phyloP scores from a whole-genome alignment of 1,284 basidiomycete genomes.

The Cutaneotrichosporon spelunceum region DNA sequence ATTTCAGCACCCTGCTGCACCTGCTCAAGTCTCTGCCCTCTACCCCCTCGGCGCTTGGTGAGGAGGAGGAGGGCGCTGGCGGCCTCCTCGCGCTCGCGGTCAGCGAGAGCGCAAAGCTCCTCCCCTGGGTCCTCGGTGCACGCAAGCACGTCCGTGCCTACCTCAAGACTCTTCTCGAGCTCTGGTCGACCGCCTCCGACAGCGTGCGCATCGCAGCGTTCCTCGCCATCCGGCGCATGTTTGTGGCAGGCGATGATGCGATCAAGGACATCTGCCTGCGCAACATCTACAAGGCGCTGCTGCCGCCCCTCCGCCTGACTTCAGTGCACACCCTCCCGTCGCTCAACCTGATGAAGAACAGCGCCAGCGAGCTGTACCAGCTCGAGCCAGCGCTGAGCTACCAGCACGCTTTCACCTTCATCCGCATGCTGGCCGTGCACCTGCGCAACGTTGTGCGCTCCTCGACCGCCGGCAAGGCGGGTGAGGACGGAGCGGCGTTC shows the following conservation, averaged over 20 bases:
- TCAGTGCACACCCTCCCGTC: constrained; percentile 83
- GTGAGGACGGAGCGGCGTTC: constrained; percentile 68
- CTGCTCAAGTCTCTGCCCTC: constrained; percentile 72
- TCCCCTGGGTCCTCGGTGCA: constrained; percentile 79
- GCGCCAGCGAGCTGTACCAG: constrained; percentile 86
- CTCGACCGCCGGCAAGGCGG: constrained; percentile 33
- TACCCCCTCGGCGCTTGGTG: constrained; percentile 44
- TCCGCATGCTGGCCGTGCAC: constrained; percentile 92
- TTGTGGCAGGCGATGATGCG: constrained; percentile 72
- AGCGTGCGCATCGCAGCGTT: constrained; percentile 82
- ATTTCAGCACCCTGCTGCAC: constrained; percentile 79
- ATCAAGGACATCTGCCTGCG: constrained; percentile 83
- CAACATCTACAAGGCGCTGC: constrained; percentile 68
- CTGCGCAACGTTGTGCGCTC: constrained; percentile 61
- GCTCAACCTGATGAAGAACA: constrained; percentile 97
- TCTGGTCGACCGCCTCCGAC: constrained; percentile 81
- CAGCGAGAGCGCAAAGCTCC: constrained; percentile 75
- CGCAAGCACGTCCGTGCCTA: constrained; percentile 79
- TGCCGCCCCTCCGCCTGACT: constrained; percentile 73
- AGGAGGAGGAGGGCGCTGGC: constrained; percentile 41
- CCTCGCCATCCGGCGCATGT: constrained; percentile 77
- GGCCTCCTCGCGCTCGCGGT: constrained; percentile 66
- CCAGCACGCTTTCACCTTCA: constrained; percentile 94
- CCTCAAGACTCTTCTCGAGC: constrained; percentile 75
- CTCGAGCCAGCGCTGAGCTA: constrained; percentile 62